Percentiles rank a stretch among this genome's conserved stretches.
Evolutionary conservation across 176 grass and related monocot species (phyloP).

Genomic region (Lolium multiflorum): DNA sequence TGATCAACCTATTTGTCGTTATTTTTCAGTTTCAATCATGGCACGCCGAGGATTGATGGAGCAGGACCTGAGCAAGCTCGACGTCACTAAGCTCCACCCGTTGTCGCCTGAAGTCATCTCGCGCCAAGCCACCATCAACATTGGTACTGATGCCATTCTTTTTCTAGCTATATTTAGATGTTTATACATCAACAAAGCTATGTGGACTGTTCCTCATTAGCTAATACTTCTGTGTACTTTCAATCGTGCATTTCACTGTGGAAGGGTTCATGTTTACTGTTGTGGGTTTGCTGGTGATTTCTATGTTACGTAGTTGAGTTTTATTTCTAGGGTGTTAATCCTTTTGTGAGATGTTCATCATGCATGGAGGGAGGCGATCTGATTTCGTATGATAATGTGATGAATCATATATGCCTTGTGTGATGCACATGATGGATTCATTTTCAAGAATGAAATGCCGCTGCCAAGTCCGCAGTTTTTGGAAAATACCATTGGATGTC

Average conservation of each 20-base stretch:
- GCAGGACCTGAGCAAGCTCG: slow-evolving; percentile 90
- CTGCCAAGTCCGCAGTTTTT: neutral
- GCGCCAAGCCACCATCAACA: slow-evolving; percentile 87
- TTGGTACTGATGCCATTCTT: slow-evolving; percentile 52
- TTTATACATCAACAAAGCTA: no score
- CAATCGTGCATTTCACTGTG: neutral
- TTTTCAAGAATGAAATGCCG: no score
- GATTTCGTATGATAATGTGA: no score
- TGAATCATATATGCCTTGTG: no score
- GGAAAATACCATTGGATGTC: neutral
- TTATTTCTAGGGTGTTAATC: neutral
- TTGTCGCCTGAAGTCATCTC: slow-evolving; percentile 91
- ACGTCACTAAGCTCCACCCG: slow-evolving; percentile 77
- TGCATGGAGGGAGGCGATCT: no score
- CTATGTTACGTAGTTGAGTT: neutral
- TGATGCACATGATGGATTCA: no score
- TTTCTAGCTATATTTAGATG: neutral
- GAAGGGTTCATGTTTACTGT: neutral
- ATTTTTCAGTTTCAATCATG: slow-evolving; percentile 20
- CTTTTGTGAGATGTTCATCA: no score
- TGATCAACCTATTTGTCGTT: neutral
- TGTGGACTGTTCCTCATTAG: neutral
- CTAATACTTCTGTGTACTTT: neutral
- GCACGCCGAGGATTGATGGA: slow-evolving; percentile 85
- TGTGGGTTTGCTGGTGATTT: neutral